Evolutionary conservation across 75 land plant genomes (phyloP).

Genomic region (Isoetes taiwanensis): DNA sequence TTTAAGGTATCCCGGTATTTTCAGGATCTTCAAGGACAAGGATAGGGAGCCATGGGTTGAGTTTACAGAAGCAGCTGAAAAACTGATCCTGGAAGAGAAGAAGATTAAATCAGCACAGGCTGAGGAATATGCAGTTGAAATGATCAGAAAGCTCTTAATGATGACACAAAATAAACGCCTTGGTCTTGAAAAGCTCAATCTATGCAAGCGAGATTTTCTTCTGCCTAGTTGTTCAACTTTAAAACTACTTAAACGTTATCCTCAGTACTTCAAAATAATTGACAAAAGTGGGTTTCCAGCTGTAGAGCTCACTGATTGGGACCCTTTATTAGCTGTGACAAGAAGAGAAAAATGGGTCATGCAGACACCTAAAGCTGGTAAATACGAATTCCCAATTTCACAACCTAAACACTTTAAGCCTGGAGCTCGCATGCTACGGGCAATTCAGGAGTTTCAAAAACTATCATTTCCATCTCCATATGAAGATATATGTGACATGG

Average conservation of each 20-base stretch:
- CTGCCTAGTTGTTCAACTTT: no score
- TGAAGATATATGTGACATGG: constrained; percentile 35
- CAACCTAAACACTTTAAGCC: constrained; percentile 53
- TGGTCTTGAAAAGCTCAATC: no score
- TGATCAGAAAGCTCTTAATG: no score
- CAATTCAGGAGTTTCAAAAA: neutral
- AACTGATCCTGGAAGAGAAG: no score
- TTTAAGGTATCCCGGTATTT: constrained; percentile 47
- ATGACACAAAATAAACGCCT: no score
- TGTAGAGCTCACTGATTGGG: constrained; percentile 2
- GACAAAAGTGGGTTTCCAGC: no score
- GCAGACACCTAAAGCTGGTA: constrained; percentile 12
- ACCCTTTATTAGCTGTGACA: neutral
- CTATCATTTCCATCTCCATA: constrained; percentile 38
- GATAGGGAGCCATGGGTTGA: constrained; percentile 34
- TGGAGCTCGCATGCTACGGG: constrained; percentile 26
- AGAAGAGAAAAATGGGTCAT: constrained; percentile 10
- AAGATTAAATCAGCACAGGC: no score
- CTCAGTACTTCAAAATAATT: no score
- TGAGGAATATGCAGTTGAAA: no score
- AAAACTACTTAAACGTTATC: no score
- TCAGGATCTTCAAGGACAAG: constrained; percentile 47
- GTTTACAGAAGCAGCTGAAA: no score
- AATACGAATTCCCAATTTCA: constrained; percentile 33
- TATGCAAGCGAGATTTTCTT: no score